Base-by-base conservation (phyloP, 805 yeast species). In the Pichia gijzeniarum region DNA sequence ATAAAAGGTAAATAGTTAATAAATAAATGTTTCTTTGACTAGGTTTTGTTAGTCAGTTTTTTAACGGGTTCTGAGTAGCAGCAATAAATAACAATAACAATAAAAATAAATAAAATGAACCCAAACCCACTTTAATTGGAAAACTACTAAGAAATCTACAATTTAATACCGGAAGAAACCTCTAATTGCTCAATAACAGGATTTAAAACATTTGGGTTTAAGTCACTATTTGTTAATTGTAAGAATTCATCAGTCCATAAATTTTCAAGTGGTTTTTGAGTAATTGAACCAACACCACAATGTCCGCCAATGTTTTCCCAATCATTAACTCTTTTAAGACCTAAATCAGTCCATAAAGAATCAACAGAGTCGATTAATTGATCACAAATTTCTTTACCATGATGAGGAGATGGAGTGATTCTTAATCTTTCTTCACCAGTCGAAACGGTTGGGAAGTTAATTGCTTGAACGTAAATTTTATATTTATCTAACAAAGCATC, bases 361-460 rank as follows among this genome's bases (percentile, higher is more conserved):
- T 88, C 95, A 40, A 93, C 72, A 12, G 97, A 88, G 10, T 69
- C 77, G 44, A 93, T 73, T 55, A 93, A 75, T 53, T 79, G 74
- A 62, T 89, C 87, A 43, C 91, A 75, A 41, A 87, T 72, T 47
- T 82, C 85, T 48, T 79, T 73, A 17, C 80, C 77, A 64, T 93
- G 99, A 44, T 96, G 97, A 32, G 99, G 99, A 35, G 99, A 90
- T 45, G 99, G 98, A n/a, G 99, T 93, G 61, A 93, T 80, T 69
- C 99, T 82, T 59, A 93, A 78, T 64, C 99, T 82, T 71, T 93
- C 99, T 53, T 89, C 83, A 49, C 99, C 99, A 55, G 85, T 80
- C 17, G 96, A 83, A 49, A 93, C 99, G 20, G 99, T 93, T 50
- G 99, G 99, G 80, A 84, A 93, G 71, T 93, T 93, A 65, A 93